Evolutionary conservation across 2,329 filamentous ascomycete species (phyloP), one percentile per base, ranked within the genome.

Genomic region (Aspergillus sp.): DNA sequence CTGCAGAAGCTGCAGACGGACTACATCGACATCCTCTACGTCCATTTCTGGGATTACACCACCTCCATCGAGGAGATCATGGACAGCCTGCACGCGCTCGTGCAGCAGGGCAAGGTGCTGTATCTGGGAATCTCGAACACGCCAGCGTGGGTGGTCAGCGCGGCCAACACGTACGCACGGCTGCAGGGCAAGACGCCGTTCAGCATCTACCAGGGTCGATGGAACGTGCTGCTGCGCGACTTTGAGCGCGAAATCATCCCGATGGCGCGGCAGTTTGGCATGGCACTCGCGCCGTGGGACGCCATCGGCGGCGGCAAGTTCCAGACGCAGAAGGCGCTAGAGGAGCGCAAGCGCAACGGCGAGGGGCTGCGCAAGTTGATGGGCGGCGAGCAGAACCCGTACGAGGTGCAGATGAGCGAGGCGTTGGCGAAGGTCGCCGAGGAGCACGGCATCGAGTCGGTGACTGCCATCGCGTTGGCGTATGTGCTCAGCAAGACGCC

Each of bases 401-500:
- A 79, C 0, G 79, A 82, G 50, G 70, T 65, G 5, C 77, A 76
- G 49, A 75, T 84, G 42, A 82, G 79, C 51, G 76, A 74, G 17
- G 82, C 81, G 1, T 76, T 90, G 0, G 83, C 80, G 26, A 77
- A 83, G 59, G 77, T 88, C 7, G 83, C 82, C 0, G 75, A 76
- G 7, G 73, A 78, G 53, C 81, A 85, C 59, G 79, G 79, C 1
- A 73, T 78, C 1, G 73, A 77, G 22, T 70, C 66, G 2, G 77
- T 89, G 45, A 86, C 84, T 3, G 80, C 80, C 35, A 72, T 89
- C 32, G 87, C 88, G 8, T 71, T 91, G 20, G 87, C 88, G 2
- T 91, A 91, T 63, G 83, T 90, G 13, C 80, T 88, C 78, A 79
- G 83, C 58, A 90, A 90, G 72, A 76, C 84, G 0, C 82, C 86